Conservation (phyloP, 352 stramenopile species). For the Phytophthora pistaciae region DNA sequence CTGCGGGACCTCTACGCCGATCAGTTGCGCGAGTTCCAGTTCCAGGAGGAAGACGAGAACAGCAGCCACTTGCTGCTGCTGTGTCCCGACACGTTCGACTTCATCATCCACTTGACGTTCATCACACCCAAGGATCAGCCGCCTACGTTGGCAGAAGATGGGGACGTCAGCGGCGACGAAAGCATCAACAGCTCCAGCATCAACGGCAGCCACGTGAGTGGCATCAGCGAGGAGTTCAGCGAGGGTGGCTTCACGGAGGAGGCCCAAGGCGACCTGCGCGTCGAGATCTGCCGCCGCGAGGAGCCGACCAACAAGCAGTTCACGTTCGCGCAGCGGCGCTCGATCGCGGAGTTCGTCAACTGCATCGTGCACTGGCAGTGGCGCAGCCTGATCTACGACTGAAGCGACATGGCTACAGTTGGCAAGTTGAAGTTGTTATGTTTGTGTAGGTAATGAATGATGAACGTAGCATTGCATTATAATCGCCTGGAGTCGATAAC, state of each 20-base stretch:
- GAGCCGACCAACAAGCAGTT: conserved; percentile 83
- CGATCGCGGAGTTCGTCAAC: conserved; percentile 90
- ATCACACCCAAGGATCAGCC: conserved; percentile 46
- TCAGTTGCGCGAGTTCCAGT: conserved; percentile 88
- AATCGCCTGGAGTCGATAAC: background rate
- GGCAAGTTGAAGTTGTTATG: conserved; percentile 36
- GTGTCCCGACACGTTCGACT: conserved; percentile 82
- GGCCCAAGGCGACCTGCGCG: conserved; percentile 39
- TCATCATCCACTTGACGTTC: conserved; percentile 90
- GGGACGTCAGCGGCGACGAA: conserved; percentile 19
- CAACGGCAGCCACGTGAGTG: conserved; percentile 25
- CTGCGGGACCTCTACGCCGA: conserved; percentile 83
- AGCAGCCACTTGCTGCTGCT: conserved; percentile 84
- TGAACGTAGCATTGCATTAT: background rate
- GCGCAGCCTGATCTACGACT: conserved; percentile 88
- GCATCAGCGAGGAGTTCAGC: conserved; percentile 27
- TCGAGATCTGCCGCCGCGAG: conserved; percentile 89
- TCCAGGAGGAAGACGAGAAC: conserved; percentile 72
- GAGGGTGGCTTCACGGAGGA: conserved; percentile 46
- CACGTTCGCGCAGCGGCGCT: conserved; percentile 81
- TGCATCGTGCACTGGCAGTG: conserved; percentile 91
- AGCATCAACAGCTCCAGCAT: conserved; percentile 29
- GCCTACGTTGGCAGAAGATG: conserved; percentile 6
- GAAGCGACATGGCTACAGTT: conserved; percentile 41
- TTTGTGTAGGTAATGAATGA: conserved; percentile 6